These are phyloP conservation scores for Globisporangium megalacanthum DNA, from an alignment of 352 stramenopile genomes.

Conservation along the genomic window DNA sequence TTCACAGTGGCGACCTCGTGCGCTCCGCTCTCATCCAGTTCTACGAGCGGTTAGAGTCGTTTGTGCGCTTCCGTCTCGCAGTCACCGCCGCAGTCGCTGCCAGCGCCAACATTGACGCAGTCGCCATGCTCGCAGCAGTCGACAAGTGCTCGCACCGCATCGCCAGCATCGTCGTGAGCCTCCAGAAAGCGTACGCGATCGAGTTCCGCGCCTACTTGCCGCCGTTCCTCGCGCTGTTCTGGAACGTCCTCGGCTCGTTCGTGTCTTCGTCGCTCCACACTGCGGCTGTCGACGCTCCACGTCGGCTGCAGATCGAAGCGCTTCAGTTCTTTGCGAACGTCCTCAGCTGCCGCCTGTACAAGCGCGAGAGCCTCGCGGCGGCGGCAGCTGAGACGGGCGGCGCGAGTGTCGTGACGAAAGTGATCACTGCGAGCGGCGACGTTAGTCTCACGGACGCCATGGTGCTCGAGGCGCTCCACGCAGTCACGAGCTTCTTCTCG, in stretches of 20 bases:
- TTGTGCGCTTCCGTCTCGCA: constrained; percentile 37
- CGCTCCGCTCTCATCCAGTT: constrained; percentile 55
- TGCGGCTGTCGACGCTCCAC: constrained; percentile 12
- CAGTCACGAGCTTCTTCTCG: constrained; percentile 53
- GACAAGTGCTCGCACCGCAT: constrained; percentile 69
- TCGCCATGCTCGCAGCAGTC: constrained; percentile 13
- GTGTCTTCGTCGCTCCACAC: constrained; percentile 3
- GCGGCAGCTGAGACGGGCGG: constrained; percentile 27
- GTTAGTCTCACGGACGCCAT: constrained; percentile 70
- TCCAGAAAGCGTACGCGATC: constrained; percentile 79
- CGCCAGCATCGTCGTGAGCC: constrained; percentile 52
- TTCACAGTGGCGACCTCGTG: constrained; percentile 56
- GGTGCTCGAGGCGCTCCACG: constrained; percentile 63
- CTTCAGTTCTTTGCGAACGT: constrained; percentile 83
- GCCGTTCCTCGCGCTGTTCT: constrained; percentile 64
- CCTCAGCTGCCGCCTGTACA: constrained; percentile 75
- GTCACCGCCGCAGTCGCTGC: constrained; percentile 4
- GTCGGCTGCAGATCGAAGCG: constrained; percentile 58
- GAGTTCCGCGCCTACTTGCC: constrained; percentile 78
- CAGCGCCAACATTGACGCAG: not conserved
- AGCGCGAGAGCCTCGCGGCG: constrained; percentile 57
- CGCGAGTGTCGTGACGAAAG: constrained; percentile 51
- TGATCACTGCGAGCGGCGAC: constrained; percentile 77
- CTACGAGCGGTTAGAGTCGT: constrained; percentile 63
- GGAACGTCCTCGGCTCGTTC: constrained; percentile 39